Conservation (phyloP, 371 early-diverging fungal genomes). For the Mucor saturninus region DNA sequence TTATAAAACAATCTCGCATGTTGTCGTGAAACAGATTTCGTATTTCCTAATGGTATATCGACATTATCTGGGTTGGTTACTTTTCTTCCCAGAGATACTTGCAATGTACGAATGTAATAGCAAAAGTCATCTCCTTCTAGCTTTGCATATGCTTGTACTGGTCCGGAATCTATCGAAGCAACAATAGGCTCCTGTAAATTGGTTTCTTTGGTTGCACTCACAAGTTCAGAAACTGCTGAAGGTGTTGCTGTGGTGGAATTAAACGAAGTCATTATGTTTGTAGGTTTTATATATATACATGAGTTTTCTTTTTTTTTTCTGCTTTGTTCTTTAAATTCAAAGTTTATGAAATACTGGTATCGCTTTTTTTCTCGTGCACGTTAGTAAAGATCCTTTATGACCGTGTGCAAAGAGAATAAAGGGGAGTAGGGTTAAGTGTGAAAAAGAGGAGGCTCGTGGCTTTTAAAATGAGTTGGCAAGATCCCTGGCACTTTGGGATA, state of each 20-base stretch:
- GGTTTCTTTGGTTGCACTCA: not conserved
- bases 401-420: conserved; percentile 2
- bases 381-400: not conserved
- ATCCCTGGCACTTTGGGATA: not conserved
- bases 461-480: conserved; percentile 3
- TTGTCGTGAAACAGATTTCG: conserved; percentile 83
- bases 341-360: not conserved
- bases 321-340: not conserved
- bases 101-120: conserved; percentile 81
- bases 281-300: not conserved
- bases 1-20: conserved; percentile 90
- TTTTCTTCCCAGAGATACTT: conserved; percentile 78
- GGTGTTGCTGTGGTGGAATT: conserved; percentile 13
- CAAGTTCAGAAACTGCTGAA: conserved; percentile 16
- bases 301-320: not conserved
- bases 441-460: conserved; percentile 1
- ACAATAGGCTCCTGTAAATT: conserved; percentile 10
- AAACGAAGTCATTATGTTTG: conserved; percentile 16
- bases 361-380: not conserved
- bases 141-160: conserved; percentile 90
- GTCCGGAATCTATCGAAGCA: conserved; percentile 34
- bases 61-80: conserved; percentile 61
- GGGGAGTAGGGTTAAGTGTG: not conserved
- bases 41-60: conserved; percentile 81
- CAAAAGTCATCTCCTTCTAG: conserved; percentile 83